These are phyloP conservation scores for Aspergillus aculeatinus DNA, from an alignment of 2,329 filamentous ascomycete species.

Conservation along the genomic window DNA sequence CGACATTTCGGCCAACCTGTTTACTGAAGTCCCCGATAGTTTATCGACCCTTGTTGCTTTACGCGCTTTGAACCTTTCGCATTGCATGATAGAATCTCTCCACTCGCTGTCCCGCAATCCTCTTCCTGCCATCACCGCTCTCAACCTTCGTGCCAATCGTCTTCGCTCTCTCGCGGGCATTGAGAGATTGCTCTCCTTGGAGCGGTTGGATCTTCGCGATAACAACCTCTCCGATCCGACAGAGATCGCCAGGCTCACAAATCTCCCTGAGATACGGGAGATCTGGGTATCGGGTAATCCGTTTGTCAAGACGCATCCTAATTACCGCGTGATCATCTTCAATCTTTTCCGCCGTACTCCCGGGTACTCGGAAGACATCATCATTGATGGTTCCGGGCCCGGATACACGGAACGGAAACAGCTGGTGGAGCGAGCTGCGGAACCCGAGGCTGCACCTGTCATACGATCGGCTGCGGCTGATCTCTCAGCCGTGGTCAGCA, in stretches of 20 bases:
- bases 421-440: slow-evolving; percentile 75
- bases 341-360: slow-evolving; percentile 90
- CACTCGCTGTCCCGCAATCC: slow-evolving; percentile 80
- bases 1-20: slow-evolving; percentile 88
- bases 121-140: slow-evolving; percentile 85
- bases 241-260: slow-evolving; percentile 83
- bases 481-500: slow-evolving; percentile 65
- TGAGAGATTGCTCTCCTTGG: slow-evolving; percentile 82
- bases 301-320: slow-evolving; percentile 80
- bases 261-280: slow-evolving; percentile 86
- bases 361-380: slow-evolving; percentile 84
- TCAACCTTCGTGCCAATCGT: slow-evolving; percentile 88
- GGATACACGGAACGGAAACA: slow-evolving; percentile 83
- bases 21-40: slow-evolving; percentile 91
- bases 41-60: slow-evolving; percentile 80
- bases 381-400: slow-evolving; percentile 81
- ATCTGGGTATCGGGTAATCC: slow-evolving; percentile 92
- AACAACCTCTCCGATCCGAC: slow-evolving; percentile 88
- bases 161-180: slow-evolving; percentile 84
- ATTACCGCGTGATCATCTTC: slow-evolving; percentile 88
- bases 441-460: slow-evolving; percentile 73
- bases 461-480: slow-evolving; percentile 68
- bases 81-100: slow-evolving; percentile 96
- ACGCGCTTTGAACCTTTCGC: slow-evolving; percentile 88
- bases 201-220: slow-evolving; percentile 86